A percentile compares a stretch with the other conserved stretches of the same genome.
These are phyloP conservation scores for Atalantia buxifolia DNA, from an alignment of 345 rosid genomes.

Conservation along the genomic window DNA sequence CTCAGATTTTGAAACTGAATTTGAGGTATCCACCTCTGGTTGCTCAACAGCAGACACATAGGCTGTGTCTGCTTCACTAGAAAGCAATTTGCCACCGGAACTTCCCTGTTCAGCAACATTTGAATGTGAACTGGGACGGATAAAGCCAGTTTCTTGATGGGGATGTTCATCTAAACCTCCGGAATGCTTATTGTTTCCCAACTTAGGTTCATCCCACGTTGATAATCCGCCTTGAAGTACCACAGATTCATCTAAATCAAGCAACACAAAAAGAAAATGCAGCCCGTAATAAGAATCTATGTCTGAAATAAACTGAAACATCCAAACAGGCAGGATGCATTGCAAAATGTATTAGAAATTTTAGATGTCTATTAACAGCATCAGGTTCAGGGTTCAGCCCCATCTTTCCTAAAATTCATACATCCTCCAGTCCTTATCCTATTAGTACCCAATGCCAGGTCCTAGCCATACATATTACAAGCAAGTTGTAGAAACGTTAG, in stretches of 20 bases:
- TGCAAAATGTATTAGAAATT: not conserved
- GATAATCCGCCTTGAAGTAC: conserved; percentile 29
- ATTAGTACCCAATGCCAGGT: too few relatives aligned
- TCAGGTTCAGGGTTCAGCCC: not conserved
- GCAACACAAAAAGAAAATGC: not conserved
- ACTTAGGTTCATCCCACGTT: conserved; percentile 27
- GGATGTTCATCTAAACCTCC: conserved; percentile 25
- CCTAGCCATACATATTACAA: not conserved
- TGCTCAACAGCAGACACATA: conserved; percentile 20
- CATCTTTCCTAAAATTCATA: too few relatives aligned
- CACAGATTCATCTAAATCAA: conserved; percentile 46
- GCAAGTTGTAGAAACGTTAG: not conserved
- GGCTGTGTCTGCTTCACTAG: conserved; percentile 23
- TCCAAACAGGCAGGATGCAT: not conserved
- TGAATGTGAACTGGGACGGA: conserved; percentile 13
- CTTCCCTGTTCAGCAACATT: conserved; percentile 26
- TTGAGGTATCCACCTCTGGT: conserved; percentile 19
- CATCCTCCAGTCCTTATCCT: too few relatives aligned
- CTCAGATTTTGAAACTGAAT: conserved; percentile 27
- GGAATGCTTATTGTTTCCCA: conserved; percentile 8
- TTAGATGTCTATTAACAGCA: not conserved
- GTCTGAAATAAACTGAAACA: not conserved
- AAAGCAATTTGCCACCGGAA: conserved; percentile 12
- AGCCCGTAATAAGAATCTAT: not conserved
- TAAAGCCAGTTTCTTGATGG: conserved; percentile 21